Evolutionary conservation across 2,329 filamentous ascomycete species (phyloP).

Genomic region (Coccinonectria pachysandricola): DNA sequence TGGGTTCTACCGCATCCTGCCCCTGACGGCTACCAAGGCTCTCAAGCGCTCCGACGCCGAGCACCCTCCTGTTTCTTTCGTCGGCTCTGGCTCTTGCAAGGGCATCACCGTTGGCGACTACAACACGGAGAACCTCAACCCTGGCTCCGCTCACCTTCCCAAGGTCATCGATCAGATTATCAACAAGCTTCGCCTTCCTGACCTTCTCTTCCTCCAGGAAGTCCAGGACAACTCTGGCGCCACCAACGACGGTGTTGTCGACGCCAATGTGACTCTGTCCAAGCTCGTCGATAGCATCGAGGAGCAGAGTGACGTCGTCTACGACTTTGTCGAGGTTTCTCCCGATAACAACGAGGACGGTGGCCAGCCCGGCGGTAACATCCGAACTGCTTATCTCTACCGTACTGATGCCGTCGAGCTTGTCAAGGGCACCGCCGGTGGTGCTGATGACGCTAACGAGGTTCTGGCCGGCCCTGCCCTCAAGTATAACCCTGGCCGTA

Average conservation of each 20-base stretch:
- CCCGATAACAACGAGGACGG: slow-evolving; percentile 53
- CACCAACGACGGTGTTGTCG: slow-evolving; percentile 46
- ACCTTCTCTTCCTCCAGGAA: slow-evolving; percentile 60
- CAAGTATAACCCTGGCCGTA: slow-evolving; percentile 58
- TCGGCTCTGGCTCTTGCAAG: slow-evolving; percentile 44
- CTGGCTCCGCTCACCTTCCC: slow-evolving; percentile 44
- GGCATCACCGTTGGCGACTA: slow-evolving; percentile 56
- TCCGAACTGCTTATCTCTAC: slow-evolving; percentile 62
- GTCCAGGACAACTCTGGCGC: slow-evolving; percentile 57
- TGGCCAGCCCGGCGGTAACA: slow-evolving; percentile 60
- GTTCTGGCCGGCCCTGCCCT: slow-evolving; percentile 47
- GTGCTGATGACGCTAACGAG: slow-evolving; percentile 41
- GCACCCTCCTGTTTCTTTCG: slow-evolving; percentile 40
- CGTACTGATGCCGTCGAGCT: slow-evolving; percentile 48
- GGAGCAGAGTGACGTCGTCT: slow-evolving; percentile 38
- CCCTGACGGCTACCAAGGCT: slow-evolving; percentile 45
- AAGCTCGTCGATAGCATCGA: slow-evolving; percentile 44
- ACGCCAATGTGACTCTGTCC: slow-evolving; percentile 48
- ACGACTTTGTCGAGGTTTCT: slow-evolving; percentile 49
- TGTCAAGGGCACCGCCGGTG: slow-evolving; percentile 47
- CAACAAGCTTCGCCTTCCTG: slow-evolving; percentile 50
- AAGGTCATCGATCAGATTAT: slow-evolving; percentile 55
- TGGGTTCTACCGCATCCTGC: slow-evolving; percentile 60
- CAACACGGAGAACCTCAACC: slow-evolving; percentile 59
- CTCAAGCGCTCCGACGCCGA: slow-evolving; percentile 34